Percentiles rank a stretch among this genome's conserved stretches.
These are phyloP conservation scores for Adansonia rubrostipa DNA, from an alignment of 441 rosid genomes.

Conservation along the genomic window DNA sequence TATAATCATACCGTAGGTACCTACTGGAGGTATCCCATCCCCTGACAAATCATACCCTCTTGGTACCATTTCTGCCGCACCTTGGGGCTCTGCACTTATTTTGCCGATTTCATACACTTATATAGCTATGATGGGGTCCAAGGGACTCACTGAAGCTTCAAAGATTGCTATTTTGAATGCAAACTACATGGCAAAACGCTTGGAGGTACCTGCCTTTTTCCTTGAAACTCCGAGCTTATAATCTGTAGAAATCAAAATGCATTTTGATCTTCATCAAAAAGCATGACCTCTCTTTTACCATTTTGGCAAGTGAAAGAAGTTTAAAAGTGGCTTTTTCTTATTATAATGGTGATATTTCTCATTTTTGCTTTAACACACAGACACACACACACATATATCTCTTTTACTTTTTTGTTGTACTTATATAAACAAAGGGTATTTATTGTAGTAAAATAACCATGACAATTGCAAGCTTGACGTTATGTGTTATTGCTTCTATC, in stretches of 20 bases:
- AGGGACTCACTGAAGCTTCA: constrained; percentile 92
- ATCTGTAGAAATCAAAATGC: not conserved
- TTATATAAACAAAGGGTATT: not conserved
- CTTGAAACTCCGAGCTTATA: constrained; percentile 11
- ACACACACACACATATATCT: too few relatives aligned
- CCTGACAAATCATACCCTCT: constrained; percentile 67
- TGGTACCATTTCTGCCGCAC: constrained; percentile 94
- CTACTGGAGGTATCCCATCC: constrained; percentile 85
- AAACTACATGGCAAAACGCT: constrained; percentile 97
- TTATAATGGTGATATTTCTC: not conserved
- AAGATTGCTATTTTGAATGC: constrained; percentile 92
- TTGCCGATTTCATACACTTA: constrained; percentile 90
- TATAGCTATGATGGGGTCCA: constrained; percentile 98
- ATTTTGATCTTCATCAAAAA: constrained; percentile 6
- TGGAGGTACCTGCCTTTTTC: constrained; percentile 62
- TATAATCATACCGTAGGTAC: constrained; percentile 47
- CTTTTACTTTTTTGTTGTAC: not conserved
- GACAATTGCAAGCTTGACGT: not conserved
- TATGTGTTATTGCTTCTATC: not conserved
- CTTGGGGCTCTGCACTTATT: constrained; percentile 97
- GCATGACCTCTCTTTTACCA: not conserved
- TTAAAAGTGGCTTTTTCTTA: not conserved
- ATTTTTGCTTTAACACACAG: not conserved
- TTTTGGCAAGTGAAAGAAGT: not conserved
- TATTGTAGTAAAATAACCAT: not conserved